A percentile compares a stretch with the other conserved stretches of the same genome.
Evolutionary conservation across 345 rosid genomes (phyloP).

Genomic region (Populus simonii): DNA sequence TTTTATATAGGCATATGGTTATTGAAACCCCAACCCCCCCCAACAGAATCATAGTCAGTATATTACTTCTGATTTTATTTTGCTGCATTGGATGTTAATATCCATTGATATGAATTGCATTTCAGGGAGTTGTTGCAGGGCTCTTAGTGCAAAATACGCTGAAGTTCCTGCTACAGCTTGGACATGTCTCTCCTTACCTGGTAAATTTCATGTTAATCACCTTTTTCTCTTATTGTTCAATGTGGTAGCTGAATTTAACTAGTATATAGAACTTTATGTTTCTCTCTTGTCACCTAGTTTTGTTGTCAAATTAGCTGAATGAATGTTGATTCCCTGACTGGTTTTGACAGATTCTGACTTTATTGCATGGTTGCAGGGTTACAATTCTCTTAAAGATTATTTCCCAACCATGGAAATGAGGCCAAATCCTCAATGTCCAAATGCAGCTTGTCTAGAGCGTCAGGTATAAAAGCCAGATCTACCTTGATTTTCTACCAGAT

Average conservation of each 20-base stretch:
- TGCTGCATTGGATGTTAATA: background rate
- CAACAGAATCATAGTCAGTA: background rate
- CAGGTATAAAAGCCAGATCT: conserved; percentile 53
- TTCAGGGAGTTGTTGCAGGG: conserved; percentile 96
- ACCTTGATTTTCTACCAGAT: conserved; percentile 7
- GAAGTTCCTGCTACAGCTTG: conserved; percentile 76
- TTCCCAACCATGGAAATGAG: conserved; percentile 97
- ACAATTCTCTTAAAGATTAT: conserved; percentile 88
- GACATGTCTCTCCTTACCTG: conserved; percentile 84
- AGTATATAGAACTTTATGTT: background rate
- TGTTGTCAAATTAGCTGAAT: background rate
- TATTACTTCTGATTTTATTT: background rate
- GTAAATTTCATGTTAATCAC: conserved; percentile 38
- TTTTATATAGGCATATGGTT: background rate
- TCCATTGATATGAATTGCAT: conserved; percentile 14
- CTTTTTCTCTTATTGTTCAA: background rate
- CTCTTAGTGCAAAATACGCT: conserved; percentile 89
- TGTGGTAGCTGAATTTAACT: background rate
- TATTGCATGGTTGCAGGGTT: conserved; percentile 56
- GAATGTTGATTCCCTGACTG: background rate
- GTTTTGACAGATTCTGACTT: conserved; percentile 9
- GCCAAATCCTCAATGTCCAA: conserved; percentile 93
- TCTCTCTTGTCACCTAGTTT: background rate
- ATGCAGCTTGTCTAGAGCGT: conserved; percentile 79
- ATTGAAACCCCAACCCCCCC: too few species aligned